Conservation (phyloP, 805 yeast genomes). For the Saturnispora zaruensis region DNA sequence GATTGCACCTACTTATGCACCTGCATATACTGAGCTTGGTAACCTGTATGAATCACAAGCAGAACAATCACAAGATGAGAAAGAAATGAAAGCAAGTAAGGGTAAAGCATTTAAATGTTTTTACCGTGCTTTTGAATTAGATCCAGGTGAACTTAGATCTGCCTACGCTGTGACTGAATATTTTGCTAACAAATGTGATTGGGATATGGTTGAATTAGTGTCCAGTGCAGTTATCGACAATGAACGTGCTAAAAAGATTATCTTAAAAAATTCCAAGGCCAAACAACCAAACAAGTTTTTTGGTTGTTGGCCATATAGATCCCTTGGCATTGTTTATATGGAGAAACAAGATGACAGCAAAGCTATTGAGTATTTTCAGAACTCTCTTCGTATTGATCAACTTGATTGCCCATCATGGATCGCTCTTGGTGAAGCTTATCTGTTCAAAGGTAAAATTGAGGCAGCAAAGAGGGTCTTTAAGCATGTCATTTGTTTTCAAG, state of each 20-base stretch:
- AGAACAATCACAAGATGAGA: slow-evolving; percentile 14
- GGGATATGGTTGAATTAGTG: slow-evolving; percentile 77
- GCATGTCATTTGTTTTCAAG: slow-evolving; percentile 47
- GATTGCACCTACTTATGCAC: slow-evolving; percentile 56
- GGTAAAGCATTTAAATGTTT: slow-evolving; percentile 77
- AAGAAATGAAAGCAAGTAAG: slow-evolving; percentile 32
- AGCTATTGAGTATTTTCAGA: slow-evolving; percentile 86
- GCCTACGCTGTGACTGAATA: slow-evolving; percentile 64
- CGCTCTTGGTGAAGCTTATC: slow-evolving; percentile 95
- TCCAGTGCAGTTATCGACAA: slow-evolving; percentile 58
- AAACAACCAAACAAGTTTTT: slow-evolving; percentile 14
- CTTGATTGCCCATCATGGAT: slow-evolving; percentile 78
- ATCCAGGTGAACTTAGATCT: slow-evolving; percentile 64
- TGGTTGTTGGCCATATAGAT: slow-evolving; percentile 80
- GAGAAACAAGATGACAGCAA: slow-evolving; percentile 63
- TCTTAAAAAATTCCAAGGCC: slow-evolving; percentile 17
- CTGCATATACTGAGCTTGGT: slow-evolving; percentile 79
- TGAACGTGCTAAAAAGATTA: slow-evolving; percentile 46
- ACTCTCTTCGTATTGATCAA: slow-evolving; percentile 62
- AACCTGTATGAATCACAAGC: slow-evolving; percentile 52
- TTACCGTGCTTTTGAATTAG: slow-evolving; percentile 82
- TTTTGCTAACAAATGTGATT: slow-evolving; percentile 60
- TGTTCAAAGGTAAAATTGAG: slow-evolving; percentile 72
- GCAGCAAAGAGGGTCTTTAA: slow-evolving; percentile 80
- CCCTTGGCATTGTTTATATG: slow-evolving; percentile 69